Evolutionary conservation across 306 rosid species (phyloP).

Genomic region (Cucumis cinereus): DNA sequence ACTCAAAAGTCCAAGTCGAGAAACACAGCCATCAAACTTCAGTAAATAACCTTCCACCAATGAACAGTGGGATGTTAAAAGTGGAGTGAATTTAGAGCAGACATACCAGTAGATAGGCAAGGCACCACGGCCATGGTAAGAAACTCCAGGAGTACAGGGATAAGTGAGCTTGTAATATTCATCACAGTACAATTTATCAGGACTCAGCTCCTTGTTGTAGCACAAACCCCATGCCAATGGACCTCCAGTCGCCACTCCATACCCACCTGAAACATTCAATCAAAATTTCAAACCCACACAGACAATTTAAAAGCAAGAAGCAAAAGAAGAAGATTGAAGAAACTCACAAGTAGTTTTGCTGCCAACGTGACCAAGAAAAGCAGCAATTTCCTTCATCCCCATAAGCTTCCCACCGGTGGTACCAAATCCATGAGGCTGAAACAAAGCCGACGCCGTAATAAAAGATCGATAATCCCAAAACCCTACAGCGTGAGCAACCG

Average conservation of each 20-base stretch:
- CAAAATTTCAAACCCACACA: neutral
- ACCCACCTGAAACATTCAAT: slow-evolving; percentile 57
- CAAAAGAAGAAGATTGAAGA: neutral
- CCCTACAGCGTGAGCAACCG: slow-evolving; percentile 72
- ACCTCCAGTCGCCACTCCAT: slow-evolving; percentile 96
- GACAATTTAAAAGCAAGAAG: neutral
- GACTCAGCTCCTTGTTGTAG: slow-evolving; percentile 91
- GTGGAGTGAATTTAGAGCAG: neutral
- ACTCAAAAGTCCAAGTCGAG: neutral
- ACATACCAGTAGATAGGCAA: slow-evolving; percentile 77
- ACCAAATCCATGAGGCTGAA: slow-evolving; percentile 74
- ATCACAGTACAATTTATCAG: slow-evolving; percentile 73
- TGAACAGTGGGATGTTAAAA: neutral
- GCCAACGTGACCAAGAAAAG: slow-evolving; percentile 86
- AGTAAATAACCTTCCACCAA: neutral
- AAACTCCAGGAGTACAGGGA: slow-evolving; percentile 84
- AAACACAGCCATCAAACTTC: neutral
- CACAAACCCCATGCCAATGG: slow-evolving; percentile 95
- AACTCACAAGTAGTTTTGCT: slow-evolving; percentile 66
- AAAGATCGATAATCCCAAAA: slow-evolving; percentile 88
- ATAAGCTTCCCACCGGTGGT: slow-evolving; percentile 63
- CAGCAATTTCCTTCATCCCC: slow-evolving; percentile 74
- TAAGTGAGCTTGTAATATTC: slow-evolving; percentile 65
- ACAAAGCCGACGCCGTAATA: slow-evolving; percentile 53
- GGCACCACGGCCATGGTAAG: slow-evolving; percentile 96